phyloP scores from a whole-genome alignment of 192 early-diverging fungal genomes.

The Coemansia sp. region DNA sequence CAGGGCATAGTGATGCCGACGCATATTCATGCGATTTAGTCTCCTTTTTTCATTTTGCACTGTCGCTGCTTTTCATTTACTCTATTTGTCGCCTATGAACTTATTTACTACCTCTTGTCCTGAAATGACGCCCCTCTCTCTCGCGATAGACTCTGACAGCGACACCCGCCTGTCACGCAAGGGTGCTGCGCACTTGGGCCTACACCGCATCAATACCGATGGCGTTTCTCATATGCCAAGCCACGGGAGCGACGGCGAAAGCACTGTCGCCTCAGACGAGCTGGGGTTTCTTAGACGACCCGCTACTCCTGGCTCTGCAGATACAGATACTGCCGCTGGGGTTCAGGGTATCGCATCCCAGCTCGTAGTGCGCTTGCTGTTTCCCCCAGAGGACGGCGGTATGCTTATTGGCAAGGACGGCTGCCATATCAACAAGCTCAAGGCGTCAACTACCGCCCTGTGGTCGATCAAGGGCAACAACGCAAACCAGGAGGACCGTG shows the following conservation, averaged over 20 bases:
- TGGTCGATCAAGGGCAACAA: slow-evolving; percentile 37
- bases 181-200: background rate
- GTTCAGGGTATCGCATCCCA: background rate
- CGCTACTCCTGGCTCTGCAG: background rate
- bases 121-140: background rate
- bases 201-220: background rate
- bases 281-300: background rate
- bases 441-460: slow-evolving; percentile 23
- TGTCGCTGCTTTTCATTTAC: background rate
- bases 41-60: background rate
- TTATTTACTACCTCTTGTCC: background rate
- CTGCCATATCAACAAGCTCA: slow-evolving; percentile 49
- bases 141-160: background rate
- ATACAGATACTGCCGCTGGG: background rate
- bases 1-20: background rate
- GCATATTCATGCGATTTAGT: background rate
- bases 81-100: background rate
- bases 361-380: slow-evolving; percentile 29
- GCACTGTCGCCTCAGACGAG: background rate
- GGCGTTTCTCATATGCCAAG: background rate
- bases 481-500: slow-evolving; percentile 28
- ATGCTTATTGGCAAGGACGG: slow-evolving; percentile 50
- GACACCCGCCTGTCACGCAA: background rate
- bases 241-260: background rate
- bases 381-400: slow-evolving; percentile 41